Percentiles rank a stretch among this genome's conserved stretches.
Evolutionary conservation across 106 monocot species (phyloP).

Genomic region (Ottelia alismoides): DNA sequence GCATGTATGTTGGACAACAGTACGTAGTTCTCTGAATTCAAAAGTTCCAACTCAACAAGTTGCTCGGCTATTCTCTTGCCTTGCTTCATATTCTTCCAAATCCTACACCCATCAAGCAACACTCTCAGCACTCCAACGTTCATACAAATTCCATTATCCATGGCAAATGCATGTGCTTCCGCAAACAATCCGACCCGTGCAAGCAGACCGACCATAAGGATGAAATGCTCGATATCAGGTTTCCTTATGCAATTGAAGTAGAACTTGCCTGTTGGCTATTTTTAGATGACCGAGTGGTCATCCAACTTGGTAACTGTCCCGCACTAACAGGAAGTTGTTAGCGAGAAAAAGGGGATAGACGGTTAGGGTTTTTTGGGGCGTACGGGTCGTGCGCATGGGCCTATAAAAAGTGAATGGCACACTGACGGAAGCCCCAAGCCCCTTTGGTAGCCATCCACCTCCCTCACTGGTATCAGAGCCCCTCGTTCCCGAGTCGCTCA

Average conservation of each 20-base stretch:
- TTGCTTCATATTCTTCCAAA: slow-evolving; percentile 21
- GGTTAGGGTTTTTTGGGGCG: too few relatives aligned
- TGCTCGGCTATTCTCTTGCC: slow-evolving; percentile 32
- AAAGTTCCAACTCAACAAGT: slow-evolving; percentile 37
- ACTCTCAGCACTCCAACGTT: slow-evolving; percentile 16
- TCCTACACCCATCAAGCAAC: slow-evolving; percentile 41
- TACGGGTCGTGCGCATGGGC: too few relatives aligned
- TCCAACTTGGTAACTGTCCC: too few relatives aligned
- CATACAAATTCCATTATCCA: slow-evolving; percentile 1
- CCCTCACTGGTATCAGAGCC: too few relatives aligned
- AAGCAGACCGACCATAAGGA: slow-evolving; percentile 29
- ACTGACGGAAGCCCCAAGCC: too few relatives aligned
- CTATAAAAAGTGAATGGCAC: too few relatives aligned
- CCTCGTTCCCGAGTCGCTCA: too few relatives aligned
- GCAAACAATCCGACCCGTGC: slow-evolving; percentile 19
- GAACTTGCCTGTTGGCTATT: too few relatives aligned
- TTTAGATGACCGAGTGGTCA: too few relatives aligned
- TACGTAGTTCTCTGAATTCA: slow-evolving; percentile 47
- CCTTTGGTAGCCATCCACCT: too few relatives aligned
- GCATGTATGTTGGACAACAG: slow-evolving; percentile 31
- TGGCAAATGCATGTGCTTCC: slow-evolving; percentile 23
- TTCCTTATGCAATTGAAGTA: slow-evolving; percentile 18
- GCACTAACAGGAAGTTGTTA: too few relatives aligned
- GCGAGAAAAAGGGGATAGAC: too few relatives aligned
- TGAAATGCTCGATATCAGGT: slow-evolving; percentile 15